Evolutionary conservation across 2,329 filamentous ascomycete species (phyloP).

Genomic region (Fusarium fujikuroi): DNA sequence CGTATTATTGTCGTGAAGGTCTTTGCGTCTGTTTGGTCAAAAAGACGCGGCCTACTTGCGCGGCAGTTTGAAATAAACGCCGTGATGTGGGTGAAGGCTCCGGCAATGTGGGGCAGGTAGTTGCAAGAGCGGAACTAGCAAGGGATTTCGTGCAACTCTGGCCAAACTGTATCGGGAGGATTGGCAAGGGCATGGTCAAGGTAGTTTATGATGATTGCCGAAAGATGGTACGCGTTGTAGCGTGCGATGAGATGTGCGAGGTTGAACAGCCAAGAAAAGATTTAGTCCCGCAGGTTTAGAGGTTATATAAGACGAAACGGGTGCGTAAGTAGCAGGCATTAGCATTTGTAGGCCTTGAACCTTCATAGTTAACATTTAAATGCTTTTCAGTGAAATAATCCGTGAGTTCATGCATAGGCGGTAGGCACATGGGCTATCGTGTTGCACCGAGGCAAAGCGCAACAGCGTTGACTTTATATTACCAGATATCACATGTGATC

Average conservation of each 20-base stretch:
- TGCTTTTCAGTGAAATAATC: background rate
- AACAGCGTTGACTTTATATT: background rate
- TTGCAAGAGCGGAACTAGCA: background rate
- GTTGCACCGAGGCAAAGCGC: background rate
- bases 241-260: background rate
- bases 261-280: background rate
- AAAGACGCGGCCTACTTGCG: background rate
- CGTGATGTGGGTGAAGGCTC: background rate
- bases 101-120: background rate
- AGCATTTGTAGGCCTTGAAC: too few relatives aligned
- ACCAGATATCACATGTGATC: background rate
- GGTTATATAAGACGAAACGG: too few relatives aligned
- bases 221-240: background rate
- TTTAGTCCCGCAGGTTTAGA: too few relatives aligned
- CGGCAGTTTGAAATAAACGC: background rate
- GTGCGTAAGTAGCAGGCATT: too few relatives aligned
- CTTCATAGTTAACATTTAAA: background rate
- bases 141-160: background rate
- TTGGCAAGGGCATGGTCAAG: too few relatives aligned
- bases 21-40: background rate
- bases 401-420: background rate
- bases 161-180: too few relatives aligned
- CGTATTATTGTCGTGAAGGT: accelerated
- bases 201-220: too few relatives aligned
- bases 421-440: background rate